These are phyloP conservation scores for Gossypium arboreum DNA, from an alignment of 345 rosid genomes.

Conservation along the genomic window DNA sequence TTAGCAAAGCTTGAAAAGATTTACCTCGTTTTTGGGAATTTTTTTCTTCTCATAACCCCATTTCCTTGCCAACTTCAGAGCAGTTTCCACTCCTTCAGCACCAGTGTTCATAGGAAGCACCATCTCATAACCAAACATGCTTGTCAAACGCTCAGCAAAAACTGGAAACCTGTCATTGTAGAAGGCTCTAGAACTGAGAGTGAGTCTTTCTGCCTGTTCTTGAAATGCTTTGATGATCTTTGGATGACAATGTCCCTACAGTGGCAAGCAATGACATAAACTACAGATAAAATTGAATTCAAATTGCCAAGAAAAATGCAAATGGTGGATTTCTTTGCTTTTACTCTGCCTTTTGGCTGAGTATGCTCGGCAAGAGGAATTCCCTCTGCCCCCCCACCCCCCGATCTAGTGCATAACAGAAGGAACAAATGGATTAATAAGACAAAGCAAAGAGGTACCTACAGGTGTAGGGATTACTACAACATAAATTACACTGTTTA, in stretches of 20 bases:
- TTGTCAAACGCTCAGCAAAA: constrained; percentile 73
- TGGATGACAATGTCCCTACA: constrained; percentile 95
- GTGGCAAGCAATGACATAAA: constrained; percentile 6
- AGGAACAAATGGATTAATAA: neutral
- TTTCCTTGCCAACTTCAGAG: constrained; percentile 90
- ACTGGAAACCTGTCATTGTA: constrained; percentile 78
- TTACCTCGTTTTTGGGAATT: constrained; percentile 76
- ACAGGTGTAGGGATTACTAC: neutral
- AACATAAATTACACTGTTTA: neutral
- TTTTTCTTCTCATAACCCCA: constrained; percentile 89
- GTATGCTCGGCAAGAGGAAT: neutral
- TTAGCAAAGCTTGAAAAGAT: neutral
- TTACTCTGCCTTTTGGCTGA: neutral
- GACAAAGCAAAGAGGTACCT: neutral
- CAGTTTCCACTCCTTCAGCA: constrained; percentile 97
- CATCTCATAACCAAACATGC: constrained; percentile 90
- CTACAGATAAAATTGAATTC: constrained; percentile 9
- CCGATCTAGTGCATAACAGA: neutral
- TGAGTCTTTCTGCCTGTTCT: constrained; percentile 81
- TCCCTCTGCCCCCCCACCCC: neutral
- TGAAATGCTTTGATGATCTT: constrained; percentile 74
- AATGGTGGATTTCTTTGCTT: neutral
- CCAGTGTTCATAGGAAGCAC: constrained; percentile 99
- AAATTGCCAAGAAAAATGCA: neutral
- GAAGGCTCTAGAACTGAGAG: constrained; percentile 87